Base-by-base conservation (phyloP, 139 green algal genomes). In the Chlorella sp. region DNA sequence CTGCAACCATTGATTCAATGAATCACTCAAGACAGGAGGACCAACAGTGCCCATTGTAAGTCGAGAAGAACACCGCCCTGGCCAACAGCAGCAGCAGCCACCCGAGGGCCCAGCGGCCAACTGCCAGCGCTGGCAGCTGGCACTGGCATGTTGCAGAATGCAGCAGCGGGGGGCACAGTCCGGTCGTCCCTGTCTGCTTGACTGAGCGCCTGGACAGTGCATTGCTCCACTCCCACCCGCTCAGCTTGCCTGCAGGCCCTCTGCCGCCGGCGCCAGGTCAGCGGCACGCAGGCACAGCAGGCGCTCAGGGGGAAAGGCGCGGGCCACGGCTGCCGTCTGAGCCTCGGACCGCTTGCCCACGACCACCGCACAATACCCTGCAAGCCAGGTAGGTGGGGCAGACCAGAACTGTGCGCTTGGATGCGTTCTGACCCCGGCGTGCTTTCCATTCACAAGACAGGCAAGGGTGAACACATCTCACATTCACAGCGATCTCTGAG, bases 301-400 rank as follows among this genome's bases (percentile, higher is more conserved):
- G 4, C 77, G 77, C 21, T 61, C 77, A 22, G 39, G 37, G 21
- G 77, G 77, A 22, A 61, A 83, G 22, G 77, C 37, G 9, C 77
- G 77, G 14, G 16, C 22, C 22, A 83, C 36, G 21, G 77, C 77
- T 19, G 39, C 39, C 5, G 37, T 22, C 19, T 37, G 11, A 1
- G 77, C 77, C 39, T 83, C 77, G 1, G 77, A 83, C 12, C 77
- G 77, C 77, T 83, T 83, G 19, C 77, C 77, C 39, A 83, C 36
- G 22, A 83, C 39, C 24, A 60, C 39, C 21, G 39, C 77, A 61
- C 30, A 83, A 22, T 83, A 83, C 0, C 77, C 77, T 83, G 77
- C 77, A 34, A 40, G 76, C 14, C 34, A 32, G 4, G 36, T 28
- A 18, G n/a, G 73, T 36, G 69, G 3, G 22, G 73, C 32, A 26